Evolutionary conservation across 2,329 filamentous ascomycete genomes (phyloP).

Genomic region (Coniochaeta sp.): DNA sequence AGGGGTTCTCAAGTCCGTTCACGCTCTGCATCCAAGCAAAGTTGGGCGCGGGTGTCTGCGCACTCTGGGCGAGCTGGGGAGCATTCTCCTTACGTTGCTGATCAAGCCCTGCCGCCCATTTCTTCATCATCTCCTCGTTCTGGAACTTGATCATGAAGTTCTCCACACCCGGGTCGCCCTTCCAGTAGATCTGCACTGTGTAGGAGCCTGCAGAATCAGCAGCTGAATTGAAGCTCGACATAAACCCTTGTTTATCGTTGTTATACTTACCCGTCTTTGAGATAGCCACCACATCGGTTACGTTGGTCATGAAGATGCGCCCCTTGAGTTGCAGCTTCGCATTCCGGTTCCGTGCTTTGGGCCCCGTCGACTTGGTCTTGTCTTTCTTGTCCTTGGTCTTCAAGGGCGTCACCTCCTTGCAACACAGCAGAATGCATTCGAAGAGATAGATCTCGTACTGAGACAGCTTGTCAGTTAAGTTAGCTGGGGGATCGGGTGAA

Average conservation of each 20-base stretch:
- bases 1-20: slow-evolving; percentile 70
- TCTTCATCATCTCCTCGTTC: slow-evolving; percentile 88
- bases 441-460: slow-evolving; percentile 98
- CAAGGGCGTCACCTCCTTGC: slow-evolving; percentile 85
- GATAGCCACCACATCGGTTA: slow-evolving; percentile 85
- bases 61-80: slow-evolving; percentile 35
- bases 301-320: slow-evolving; percentile 98
- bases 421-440: slow-evolving; percentile 89
- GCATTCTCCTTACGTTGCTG: slow-evolving; percentile 61
- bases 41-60: slow-evolving; percentile 54
- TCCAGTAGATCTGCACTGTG: slow-evolving; percentile 97
- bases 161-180: slow-evolving; percentile 89
- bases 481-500: not conserved
- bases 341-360: slow-evolving; percentile 56
- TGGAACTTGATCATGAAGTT: slow-evolving; percentile 93
- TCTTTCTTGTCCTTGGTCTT: slow-evolving; percentile 76
- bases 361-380: slow-evolving; percentile 46
- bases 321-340: slow-evolving; percentile 92
- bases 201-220: slow-evolving; percentile 61
- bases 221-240: not conserved
- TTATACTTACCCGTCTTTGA: slow-evolving; percentile 69
- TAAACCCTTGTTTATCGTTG: not conserved
- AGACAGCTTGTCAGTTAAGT: slow-evolving; percentile 13
- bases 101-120: slow-evolving; percentile 79
- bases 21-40: slow-evolving; percentile 72